Percentiles rank a stretch among this genome's conserved stretches.
Evolutionary conservation across 2,329 filamentous ascomycete species (phyloP).

Genomic region (Pseudogymnoascus sp.): DNA sequence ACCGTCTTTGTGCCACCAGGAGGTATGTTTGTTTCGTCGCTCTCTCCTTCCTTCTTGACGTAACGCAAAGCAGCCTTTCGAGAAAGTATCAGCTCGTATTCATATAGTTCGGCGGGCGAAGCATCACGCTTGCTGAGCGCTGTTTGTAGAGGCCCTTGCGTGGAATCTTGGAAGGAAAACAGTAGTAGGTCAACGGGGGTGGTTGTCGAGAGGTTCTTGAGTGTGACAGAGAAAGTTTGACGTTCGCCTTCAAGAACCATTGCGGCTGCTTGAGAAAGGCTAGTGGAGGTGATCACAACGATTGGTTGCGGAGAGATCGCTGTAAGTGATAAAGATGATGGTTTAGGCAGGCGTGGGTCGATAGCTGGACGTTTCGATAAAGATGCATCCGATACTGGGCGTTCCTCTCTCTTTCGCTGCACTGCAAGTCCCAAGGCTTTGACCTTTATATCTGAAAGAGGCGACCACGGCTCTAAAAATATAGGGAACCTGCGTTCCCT

Average conservation of each 20-base stretch:
- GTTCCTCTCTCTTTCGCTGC: constrained; percentile 21
- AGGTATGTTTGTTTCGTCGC: constrained; percentile 47
- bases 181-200: constrained; percentile 76
- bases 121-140: constrained; percentile 70
- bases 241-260: constrained; percentile 92
- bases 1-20: constrained; percentile 63
- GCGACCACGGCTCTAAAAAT: constrained; percentile 67
- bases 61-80: constrained; percentile 61
- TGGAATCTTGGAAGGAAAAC: constrained; percentile 85
- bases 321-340: constrained; percentile 51
- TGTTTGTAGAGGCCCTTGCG: constrained; percentile 65
- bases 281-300: constrained; percentile 65
- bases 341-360: constrained; percentile 36
- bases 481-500: constrained; percentile 76
- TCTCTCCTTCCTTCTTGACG: constrained; percentile 41
- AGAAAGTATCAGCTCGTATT: constrained; percentile 72
- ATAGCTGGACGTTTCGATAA: constrained; percentile 30
- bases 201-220: constrained; percentile 64
- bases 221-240: constrained; percentile 65
- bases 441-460: constrained; percentile 60
- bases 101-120: constrained; percentile 70
- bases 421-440: constrained; percentile 64
- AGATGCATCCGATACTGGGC: constrained; percentile 26
- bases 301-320: constrained; percentile 75
- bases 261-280: constrained; percentile 72